Conservation (phyloP, 495 filamentous ascomycete species). For the Copromyces sp. region DNA sequence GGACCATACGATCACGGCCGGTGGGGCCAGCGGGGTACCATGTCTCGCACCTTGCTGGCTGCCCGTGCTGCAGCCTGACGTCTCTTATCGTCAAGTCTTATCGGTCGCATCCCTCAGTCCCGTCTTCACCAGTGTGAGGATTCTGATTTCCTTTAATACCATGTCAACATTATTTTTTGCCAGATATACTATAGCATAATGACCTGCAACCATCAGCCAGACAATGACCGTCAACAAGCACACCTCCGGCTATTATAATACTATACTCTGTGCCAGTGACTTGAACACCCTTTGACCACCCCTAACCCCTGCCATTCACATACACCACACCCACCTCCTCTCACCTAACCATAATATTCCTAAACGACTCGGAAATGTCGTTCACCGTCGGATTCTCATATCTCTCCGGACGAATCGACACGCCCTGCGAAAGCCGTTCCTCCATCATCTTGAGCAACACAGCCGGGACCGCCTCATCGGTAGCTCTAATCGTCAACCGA, state of each 20-base stretch:
- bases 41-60: background rate
- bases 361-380: constrained; percentile 39
- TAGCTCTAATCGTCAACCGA: constrained; percentile 87
- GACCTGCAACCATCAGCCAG: background rate
- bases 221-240: background rate
- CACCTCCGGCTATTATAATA: background rate
- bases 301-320: background rate
- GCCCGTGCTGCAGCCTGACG: background rate
- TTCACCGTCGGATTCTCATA: constrained; percentile 23
- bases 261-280: background rate
- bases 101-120: background rate
- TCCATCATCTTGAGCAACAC: constrained; percentile 79
- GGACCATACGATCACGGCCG: background rate
- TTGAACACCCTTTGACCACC: too few species aligned
- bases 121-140: background rate
- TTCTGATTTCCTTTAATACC: background rate
- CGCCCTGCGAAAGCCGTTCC: constrained; percentile 51
- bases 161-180: background rate
- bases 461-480: constrained; percentile 77
- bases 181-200: background rate
- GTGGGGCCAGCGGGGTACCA: background rate
- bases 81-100: background rate
- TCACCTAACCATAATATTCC: constrained; percentile 40
- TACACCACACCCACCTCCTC: background rate
- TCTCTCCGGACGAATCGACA: constrained; percentile 31